A percentile compares a stretch with the other conserved stretches of the same genome.
Conservation (phyloP, 495 filamentous ascomycete genomes). For the Aspergillus taichungensis region DNA sequence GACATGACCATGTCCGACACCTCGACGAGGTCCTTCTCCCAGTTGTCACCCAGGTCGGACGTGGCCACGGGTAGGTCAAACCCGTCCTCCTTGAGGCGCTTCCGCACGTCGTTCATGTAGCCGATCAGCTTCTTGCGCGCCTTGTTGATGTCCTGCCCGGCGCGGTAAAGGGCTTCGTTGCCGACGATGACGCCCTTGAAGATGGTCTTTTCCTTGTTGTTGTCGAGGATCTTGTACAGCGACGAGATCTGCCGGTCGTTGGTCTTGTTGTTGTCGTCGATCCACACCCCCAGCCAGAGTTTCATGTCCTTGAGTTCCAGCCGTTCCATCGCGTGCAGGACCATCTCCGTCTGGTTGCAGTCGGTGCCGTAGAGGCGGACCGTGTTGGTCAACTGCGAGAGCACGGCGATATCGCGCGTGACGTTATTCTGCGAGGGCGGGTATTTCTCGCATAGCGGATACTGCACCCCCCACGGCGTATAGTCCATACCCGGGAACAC, state of each 20-base stretch:
- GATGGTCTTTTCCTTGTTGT: conserved; percentile 49
- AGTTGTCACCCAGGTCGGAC: conserved; percentile 83
- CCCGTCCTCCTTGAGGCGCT: conserved; percentile 56
- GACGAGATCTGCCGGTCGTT: conserved; percentile 71
- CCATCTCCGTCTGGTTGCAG: conserved; percentile 96
- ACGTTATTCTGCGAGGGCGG: conserved; percentile 89
- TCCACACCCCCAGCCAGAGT: conserved; percentile 94
- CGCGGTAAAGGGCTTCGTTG: conserved; percentile 86
- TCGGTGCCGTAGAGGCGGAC: conserved; percentile 92
- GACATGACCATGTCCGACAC: conserved; percentile 86
- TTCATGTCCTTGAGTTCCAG: conserved; percentile 72
- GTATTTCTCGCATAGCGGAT: conserved; percentile 70
- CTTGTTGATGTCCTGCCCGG: conserved; percentile 41
- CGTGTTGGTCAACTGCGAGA: conserved; percentile 84
- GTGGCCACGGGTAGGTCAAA: conserved; percentile 75
- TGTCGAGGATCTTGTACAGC: conserved; percentile 71
- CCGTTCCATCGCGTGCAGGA: conserved; percentile 69
- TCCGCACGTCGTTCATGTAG: conserved; percentile 57
- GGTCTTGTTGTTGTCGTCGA: conserved; percentile 75
- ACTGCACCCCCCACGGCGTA: conserved; percentile 84
- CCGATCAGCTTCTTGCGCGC: conserved; percentile 54
- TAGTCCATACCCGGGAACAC: conserved; percentile 98
- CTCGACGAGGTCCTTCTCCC: conserved; percentile 57
- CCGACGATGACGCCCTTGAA: conserved; percentile 87
- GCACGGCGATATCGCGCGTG: conserved; percentile 82